A percentile compares a stretch with the other conserved stretches of the same genome.
Conservation (phyloP, 495 filamentous ascomycete genomes). For the Aspergillus homomorphus region DNA sequence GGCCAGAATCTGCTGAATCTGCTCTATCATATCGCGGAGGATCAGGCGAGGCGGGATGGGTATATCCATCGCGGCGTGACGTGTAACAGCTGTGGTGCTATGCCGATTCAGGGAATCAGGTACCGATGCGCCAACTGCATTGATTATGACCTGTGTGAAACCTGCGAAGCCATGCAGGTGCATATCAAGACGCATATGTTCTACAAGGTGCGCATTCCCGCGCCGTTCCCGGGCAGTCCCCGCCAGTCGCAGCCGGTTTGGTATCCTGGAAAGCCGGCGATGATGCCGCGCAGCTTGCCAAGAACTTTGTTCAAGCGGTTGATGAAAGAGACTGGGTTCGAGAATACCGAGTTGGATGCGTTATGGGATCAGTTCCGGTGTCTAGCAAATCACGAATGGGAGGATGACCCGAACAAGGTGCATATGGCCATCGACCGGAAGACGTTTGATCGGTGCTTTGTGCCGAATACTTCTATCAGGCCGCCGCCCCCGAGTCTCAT, state of each 20-base stretch:
- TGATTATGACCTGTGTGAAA: constrained; percentile 89
- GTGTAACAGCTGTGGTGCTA: constrained; percentile 80
- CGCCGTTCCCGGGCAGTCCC: constrained; percentile 63
- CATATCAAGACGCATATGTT: constrained; percentile 94
- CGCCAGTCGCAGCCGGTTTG: constrained; percentile 72
- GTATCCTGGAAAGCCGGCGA: constrained; percentile 85
- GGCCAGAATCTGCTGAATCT: constrained; percentile 71
- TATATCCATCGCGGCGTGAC: constrained; percentile 92
- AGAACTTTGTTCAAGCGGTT: constrained; percentile 61
- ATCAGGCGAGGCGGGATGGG: constrained; percentile 76
- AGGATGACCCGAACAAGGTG: constrained; percentile 74
- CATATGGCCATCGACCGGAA: constrained; percentile 81
- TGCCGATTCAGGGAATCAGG: constrained; percentile 86
- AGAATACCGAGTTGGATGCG: constrained; percentile 81
- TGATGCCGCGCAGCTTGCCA: constrained; percentile 60
- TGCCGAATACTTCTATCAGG: constrained; percentile 72
- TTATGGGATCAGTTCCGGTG: constrained; percentile 96
- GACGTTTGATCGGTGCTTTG: constrained; percentile 86
- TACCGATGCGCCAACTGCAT: constrained; percentile 90
- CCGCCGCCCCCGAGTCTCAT: constrained; percentile 82
- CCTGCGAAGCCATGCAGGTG: constrained; percentile 77
- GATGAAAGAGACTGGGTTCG: constrained; percentile 69
- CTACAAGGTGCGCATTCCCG: constrained; percentile 82
- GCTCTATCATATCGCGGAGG: constrained; percentile 76
- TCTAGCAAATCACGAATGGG: constrained; percentile 80